Base-by-base conservation (phyloP, 768 basidiomycete genomes). In the Psilocybe azurescens region DNA sequence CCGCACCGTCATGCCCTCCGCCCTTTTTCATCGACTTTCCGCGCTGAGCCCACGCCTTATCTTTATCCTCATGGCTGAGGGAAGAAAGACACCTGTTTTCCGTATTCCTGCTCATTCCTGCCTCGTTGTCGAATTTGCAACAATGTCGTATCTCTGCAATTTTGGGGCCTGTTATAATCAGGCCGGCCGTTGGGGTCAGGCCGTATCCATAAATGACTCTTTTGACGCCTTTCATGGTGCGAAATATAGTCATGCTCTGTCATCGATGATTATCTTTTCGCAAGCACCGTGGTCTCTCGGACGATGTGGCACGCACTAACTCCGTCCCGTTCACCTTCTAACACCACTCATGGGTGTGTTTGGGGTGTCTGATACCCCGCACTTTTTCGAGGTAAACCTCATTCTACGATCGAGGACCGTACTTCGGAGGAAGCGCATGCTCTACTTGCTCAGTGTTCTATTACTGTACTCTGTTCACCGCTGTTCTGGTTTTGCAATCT, bases 251-350 rank as follows among this genome's bases (percentile, higher is more conserved):
- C 61, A 60, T 65, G 46, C 57, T 53, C 50, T 58, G 53, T 58
- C 56, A 57, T 49, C 49, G 47, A 13, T 36, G n/a, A 24, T 53
- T 20, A 32, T 16, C 58, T 62, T 36, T 63, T 63, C 62, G 53
- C 58, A 62, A 63, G 53, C 56, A 61, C 51, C 63, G 61, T 67
- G 61, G 47, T 56, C 57, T 53, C 57, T 38, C n/a, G 46, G 49
- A 18, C 55, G 30, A 36, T 53, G 44, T 48, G 39, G 52, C 53
- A 67, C 69, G 72, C 70, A 62, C 62, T 71, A 73, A 64, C 72
- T 65, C 72, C 72, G 70, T 71, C 36, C 62, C 54, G 58, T 44
- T 54, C 57, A 47, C 53, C 66, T 69, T 69, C 68, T 69, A 69
- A 67, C 65, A 72, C 71, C 71, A 67, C 69, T 54, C 56, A 49